A percentile compares a stretch with the other conserved stretches of the same genome.
These are phyloP conservation scores for Cystobasidium tubakii DNA, from an alignment of 768 basidiomycete species.

Conservation along the genomic window DNA sequence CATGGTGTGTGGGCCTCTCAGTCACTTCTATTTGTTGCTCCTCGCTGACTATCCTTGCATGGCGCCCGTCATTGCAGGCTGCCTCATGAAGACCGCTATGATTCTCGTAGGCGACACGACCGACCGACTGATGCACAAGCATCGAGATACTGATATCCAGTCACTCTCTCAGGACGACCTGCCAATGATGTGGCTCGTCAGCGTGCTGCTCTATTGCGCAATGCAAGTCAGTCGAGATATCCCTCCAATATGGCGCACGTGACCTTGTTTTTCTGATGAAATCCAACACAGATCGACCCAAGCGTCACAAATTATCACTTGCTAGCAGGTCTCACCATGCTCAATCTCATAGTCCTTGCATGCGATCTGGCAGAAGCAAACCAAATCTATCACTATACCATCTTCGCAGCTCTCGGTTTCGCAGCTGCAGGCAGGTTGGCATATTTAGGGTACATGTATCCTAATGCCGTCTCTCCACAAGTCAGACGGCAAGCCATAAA, in stretches of 20 bases:
- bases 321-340: neutral
- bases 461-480: constrained; percentile 4
- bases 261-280: too few relatives aligned
- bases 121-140: too few relatives aligned
- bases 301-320: neutral
- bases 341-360: constrained; percentile 8
- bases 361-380: constrained; percentile 19
- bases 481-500: neutral
- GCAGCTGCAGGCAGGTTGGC: constrained; percentile 17
- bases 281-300: neutral
- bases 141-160: too few relatives aligned
- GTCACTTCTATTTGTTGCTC: neutral
- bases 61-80: neutral
- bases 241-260: too few relatives aligned
- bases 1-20: constrained; percentile 18
- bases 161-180: constrained; percentile 25
- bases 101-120: constrained; percentile 1
- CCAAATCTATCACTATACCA: constrained; percentile 7
- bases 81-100: constrained; percentile 30
- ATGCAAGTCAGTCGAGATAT: constrained; percentile 20
- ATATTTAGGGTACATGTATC: constrained; percentile 8
- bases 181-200: constrained; percentile 37
- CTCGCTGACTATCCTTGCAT: neutral
- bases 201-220: constrained; percentile 11
- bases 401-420: neutral